Evolutionary conservation across 345 rosid species (phyloP), one percentile per base, ranked within the genome.

Genomic region (Linum trigynum): DNA sequence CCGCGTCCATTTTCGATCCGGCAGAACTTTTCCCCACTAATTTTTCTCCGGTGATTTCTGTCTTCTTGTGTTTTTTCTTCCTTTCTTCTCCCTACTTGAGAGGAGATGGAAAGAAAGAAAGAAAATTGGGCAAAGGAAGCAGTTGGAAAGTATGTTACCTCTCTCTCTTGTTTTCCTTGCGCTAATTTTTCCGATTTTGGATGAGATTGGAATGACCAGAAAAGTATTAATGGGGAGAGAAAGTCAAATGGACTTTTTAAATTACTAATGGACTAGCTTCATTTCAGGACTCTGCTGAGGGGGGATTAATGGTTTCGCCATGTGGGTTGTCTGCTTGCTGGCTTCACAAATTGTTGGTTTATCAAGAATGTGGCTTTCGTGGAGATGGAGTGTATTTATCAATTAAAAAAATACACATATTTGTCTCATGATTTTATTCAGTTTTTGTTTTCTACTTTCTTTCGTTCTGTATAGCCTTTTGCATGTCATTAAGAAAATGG

Each of bases 1-100:
- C 71, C 57, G 75, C 66, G 45, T 77, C 77, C 82, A 76, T 76
- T 43, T 7, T 59, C 64, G 12, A 16, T 43, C 36, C 57, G 14
- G 39, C 40, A 15, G 41, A 41, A 12, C 12, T 15, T 32, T 17
- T 5, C 0, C 14, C 40, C 5, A 35, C 43, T 67, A 55, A 41
- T 3, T 36, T 35, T 5, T 35, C 37, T 35, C 38, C 57, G 37
- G 12, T 4, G 10, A 5, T 36, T 67, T 43, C 5, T 59, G 16
- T 14, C 36, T 67, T 48, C 10, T 38, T 10, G 7, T 12, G 11
- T 16, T 7, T 32, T 37, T 50, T 48, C 51, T 48, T 10, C 50
- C 23, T 10, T 60, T 12, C 45, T 36, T 60, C 15, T 53, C 16
- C 5, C 14, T 51, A 40, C 40, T 40, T 39, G 53, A 10, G 23